These are phyloP conservation scores for Sophora flavescens DNA, from an alignment of 306 rosid species.

Conservation along the genomic window DNA sequence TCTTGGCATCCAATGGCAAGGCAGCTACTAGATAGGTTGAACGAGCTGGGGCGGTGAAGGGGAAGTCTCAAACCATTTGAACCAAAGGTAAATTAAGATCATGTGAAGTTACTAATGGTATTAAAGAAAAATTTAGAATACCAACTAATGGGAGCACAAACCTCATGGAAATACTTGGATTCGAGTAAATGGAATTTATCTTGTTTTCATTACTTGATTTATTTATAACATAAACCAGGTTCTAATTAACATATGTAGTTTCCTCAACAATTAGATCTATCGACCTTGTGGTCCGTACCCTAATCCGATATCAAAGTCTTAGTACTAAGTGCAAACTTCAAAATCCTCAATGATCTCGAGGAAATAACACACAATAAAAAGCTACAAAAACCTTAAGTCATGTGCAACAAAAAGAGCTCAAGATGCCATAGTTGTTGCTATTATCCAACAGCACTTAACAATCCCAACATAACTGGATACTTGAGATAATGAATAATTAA, in stretches of 20 bases:
- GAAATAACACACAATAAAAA: constrained; percentile 12
- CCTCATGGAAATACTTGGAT: no score
- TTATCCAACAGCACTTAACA: constrained; percentile 20
- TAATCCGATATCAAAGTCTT: constrained; percentile 17
- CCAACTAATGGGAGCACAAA: no score
- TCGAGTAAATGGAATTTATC: background rate
- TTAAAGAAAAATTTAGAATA: no score
- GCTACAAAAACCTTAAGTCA: background rate
- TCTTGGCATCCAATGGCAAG: no score
- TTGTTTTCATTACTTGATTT: constrained; percentile 12
- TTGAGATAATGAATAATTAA: no score
- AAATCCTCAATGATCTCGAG: constrained; percentile 16
- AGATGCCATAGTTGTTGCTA: background rate
- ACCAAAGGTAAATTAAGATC: no score
- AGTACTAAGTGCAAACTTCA: constrained; percentile 14
- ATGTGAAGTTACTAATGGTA: no score
- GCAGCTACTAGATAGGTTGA: no score
- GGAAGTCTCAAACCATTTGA: no score
- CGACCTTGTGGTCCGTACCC: background rate
- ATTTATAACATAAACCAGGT: constrained; percentile 20
- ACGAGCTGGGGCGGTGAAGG: no score
- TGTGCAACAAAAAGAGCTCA: constrained; percentile 20
- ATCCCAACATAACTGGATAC: no score
- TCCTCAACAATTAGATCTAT: constrained; percentile 20
- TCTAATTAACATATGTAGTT: background rate